These are phyloP conservation scores for Sphagnum magellanicum DNA, from an alignment of 228 moss, liverwort and hornwort genomes.

Conservation along the genomic window DNA sequence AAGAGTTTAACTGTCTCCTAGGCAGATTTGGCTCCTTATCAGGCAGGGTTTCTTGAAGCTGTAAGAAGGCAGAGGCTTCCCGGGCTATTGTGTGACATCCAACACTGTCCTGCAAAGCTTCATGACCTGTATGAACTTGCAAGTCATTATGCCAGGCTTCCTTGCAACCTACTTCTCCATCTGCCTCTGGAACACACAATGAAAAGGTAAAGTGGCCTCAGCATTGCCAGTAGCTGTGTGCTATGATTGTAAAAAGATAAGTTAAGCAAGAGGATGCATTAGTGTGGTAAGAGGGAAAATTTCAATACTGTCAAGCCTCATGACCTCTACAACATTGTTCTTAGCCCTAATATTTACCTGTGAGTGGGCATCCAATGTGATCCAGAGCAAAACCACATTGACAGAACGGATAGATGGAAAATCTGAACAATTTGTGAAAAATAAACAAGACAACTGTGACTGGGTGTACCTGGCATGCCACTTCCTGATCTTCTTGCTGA, in stretches of 20 bases:
- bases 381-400: too few relatives aligned
- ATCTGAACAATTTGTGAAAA: too few relatives aligned
- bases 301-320: too few relatives aligned
- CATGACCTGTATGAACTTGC: not conserved
- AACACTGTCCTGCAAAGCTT: not conserved
- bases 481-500: conserved; percentile 2
- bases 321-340: too few relatives aligned
- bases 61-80: not conserved
- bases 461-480: not conserved
- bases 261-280: not conserved
- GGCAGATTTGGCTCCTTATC: not conserved
- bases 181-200: not conserved
- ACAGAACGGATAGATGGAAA: too few relatives aligned
- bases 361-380: too few relatives aligned
- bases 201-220: too few relatives aligned
- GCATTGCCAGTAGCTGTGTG: too few relatives aligned
- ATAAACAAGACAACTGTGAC: not conserved
- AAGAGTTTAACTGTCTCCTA: not conserved
- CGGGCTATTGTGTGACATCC: not conserved
- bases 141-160: not conserved
- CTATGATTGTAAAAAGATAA: not conserved
- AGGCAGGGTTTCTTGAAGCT: not conserved
- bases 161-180: not conserved
- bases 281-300: too few relatives aligned
- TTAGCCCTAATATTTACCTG: too few relatives aligned